Percentiles rank a stretch among this genome's conserved stretches.
These are phyloP conservation scores for Dothistroma pini DNA, from an alignment of 2,329 filamentous ascomycete species.

Conservation along the genomic window DNA sequence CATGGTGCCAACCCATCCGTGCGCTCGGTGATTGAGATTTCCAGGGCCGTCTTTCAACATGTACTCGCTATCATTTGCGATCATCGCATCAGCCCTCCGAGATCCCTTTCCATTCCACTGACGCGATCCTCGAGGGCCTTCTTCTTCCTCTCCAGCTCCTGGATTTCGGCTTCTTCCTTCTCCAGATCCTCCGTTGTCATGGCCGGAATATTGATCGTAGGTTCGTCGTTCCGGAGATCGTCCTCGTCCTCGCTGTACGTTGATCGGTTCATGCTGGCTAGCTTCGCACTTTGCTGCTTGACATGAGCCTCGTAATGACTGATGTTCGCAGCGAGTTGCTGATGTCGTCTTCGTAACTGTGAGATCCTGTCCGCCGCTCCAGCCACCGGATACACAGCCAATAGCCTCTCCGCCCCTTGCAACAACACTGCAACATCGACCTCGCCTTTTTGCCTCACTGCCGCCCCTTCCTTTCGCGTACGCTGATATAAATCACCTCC, in stretches of 20 bases:
- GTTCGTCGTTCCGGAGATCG: constrained; percentile 48
- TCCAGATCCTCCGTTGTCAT: constrained; percentile 67
- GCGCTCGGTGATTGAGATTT: too few relatives aligned
- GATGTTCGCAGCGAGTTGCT: constrained; percentile 68
- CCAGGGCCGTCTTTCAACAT: too few relatives aligned
- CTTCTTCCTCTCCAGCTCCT: constrained; percentile 62
- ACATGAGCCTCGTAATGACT: constrained; percentile 78
- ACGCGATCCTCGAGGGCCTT: constrained; percentile 59
- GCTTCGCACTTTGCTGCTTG: constrained; percentile 67
- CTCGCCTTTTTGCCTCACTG: constrained; percentile 56
- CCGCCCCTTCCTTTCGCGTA: constrained; percentile 60
- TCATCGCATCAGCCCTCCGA: constrained; percentile 59
- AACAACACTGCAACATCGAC: constrained; percentile 84
- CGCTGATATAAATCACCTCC: constrained; percentile 82
- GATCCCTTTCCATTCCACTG: constrained; percentile 64
- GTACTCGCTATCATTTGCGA: background rate
- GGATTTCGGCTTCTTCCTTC: constrained; percentile 66
- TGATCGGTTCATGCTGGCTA: constrained; percentile 66
- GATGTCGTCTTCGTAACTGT: constrained; percentile 66
- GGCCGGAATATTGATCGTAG: constrained; percentile 36
- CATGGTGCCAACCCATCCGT: too few relatives aligned
- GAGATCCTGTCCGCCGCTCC: constrained; percentile 75
- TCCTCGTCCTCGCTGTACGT: constrained; percentile 31
- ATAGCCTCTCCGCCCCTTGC: constrained; percentile 83
- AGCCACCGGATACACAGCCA: constrained; percentile 77